Percentiles rank a stretch among this genome's conserved stretches.
Evolutionary conservation across 2,329 filamentous ascomycete genomes (phyloP).

Genomic region (Colletotrichum sansevieriae): DNA sequence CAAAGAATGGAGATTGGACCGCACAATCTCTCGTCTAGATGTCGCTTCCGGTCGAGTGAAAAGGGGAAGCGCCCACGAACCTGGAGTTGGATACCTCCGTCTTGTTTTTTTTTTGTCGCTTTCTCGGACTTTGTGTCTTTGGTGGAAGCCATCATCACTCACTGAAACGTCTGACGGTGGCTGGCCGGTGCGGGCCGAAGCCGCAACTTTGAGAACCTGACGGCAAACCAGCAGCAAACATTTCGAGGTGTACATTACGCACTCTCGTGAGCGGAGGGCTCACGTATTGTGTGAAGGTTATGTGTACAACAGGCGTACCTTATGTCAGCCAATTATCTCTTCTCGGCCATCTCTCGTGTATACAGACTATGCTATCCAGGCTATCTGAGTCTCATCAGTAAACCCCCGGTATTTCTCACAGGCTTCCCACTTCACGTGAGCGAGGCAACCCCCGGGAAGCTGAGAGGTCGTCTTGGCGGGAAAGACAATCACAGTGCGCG

Average conservation of each 20-base stretch:
- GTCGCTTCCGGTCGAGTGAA: not conserved
- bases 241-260: too few species aligned
- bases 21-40: not conserved
- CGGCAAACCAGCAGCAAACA: not conserved
- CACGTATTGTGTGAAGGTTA: not conserved
- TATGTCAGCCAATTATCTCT: not conserved
- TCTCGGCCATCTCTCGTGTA: not conserved
- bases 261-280: not conserved
- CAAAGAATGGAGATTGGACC: constrained; percentile 7
- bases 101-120: not conserved
- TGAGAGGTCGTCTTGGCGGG: constrained; percentile 33
- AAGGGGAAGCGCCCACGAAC: constrained; percentile 5
- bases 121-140: constrained; percentile 10
- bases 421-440: constrained; percentile 38
- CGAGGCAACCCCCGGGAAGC: constrained; percentile 25
- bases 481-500: constrained; percentile 38
- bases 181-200: not conserved
- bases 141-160: constrained; percentile 3
- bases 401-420: constrained; percentile 32
- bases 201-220: constrained; percentile 4
- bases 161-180: not conserved
- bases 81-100: not conserved
- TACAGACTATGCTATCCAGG: not conserved
- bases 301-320: constrained; percentile 1
- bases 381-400: constrained; percentile 3